These are phyloP conservation scores for Lindgomyces ingoldianus DNA, from an alignment of 495 filamentous ascomycete genomes.

Conservation along the genomic window DNA sequence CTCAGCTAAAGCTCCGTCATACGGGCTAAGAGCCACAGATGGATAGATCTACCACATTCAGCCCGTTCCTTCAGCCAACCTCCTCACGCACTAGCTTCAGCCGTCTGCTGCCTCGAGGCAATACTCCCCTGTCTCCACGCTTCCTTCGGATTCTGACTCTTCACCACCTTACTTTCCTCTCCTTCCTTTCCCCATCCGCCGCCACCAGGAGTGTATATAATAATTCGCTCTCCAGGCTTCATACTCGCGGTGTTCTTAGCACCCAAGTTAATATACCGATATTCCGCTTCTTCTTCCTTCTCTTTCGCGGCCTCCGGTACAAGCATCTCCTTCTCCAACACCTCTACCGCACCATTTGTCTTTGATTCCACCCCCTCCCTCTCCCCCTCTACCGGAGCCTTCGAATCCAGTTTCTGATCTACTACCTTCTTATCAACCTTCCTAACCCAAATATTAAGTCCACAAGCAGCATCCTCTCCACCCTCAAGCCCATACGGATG, in stretches of 20 bases:
- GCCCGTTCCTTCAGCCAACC: no score
- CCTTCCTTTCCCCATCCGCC: conserved; percentile 70
- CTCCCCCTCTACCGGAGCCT: conserved; percentile 9
- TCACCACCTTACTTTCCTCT: conserved; percentile 51
- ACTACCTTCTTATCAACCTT: conserved; percentile 50
- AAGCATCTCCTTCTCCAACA: conserved; percentile 22
- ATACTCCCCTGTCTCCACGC: no score
- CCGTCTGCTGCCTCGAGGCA: conserved; percentile 34
- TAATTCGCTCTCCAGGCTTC: conserved; percentile 81
- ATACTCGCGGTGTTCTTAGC: conserved; percentile 93
- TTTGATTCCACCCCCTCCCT: conserved; percentile 7
- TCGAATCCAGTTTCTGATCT: conserved; percentile 18
- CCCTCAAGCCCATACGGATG: conserved; percentile 86
- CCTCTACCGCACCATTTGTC: conserved; percentile 5
- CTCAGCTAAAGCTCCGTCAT: no score
- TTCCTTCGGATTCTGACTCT: conserved; percentile 51
- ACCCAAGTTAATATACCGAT: conserved; percentile 77
- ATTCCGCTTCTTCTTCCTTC: conserved; percentile 53
- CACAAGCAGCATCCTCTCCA: conserved; percentile 77
- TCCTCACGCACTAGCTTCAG: conserved; percentile 34
- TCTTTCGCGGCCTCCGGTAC: no score
- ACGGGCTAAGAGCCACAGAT: no score
- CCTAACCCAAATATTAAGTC: conserved; percentile 84
- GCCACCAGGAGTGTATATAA: conserved; percentile 71
- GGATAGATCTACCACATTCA: no score